A percentile compares a stretch with the other conserved stretches of the same genome.
These are phyloP conservation scores for Endoconidiophora laricicola DNA, from an alignment of 2,329 filamentous ascomycete species.

Conservation along the genomic window DNA sequence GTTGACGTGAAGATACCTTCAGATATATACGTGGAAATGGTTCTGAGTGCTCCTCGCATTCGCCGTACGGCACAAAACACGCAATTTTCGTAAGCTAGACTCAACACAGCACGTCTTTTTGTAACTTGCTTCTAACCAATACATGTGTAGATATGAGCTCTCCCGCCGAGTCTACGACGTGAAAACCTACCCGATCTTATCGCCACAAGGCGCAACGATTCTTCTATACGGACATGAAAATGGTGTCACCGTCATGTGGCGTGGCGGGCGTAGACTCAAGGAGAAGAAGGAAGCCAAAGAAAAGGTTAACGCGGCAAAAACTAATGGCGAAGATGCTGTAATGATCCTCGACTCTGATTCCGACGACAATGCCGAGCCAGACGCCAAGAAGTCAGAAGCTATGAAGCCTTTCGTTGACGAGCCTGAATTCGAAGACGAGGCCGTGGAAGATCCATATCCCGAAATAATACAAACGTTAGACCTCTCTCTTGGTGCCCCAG, in stretches of 20 bases:
- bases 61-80: conserved; percentile 32
- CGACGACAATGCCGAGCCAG: conserved; percentile 31
- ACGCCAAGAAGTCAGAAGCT: conserved; percentile 16
- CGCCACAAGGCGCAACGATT: conserved; percentile 46
- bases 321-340: conserved; percentile 36
- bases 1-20: no score
- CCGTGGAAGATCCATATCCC: conserved; percentile 33
- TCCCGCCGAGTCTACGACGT: conserved; percentile 40
- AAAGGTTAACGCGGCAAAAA: conserved; percentile 24
- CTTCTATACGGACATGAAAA: conserved; percentile 47
- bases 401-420: conserved; percentile 30
- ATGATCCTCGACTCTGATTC: conserved; percentile 47
- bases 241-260: conserved; percentile 44
- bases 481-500: conserved; percentile 39
- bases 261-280: conserved; percentile 45
- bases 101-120: not conserved
- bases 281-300: conserved; percentile 20
- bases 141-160: conserved; percentile 36
- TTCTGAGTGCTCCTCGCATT: conserved; percentile 23
- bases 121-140: conserved; percentile 10
- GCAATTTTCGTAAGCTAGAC: conserved; percentile 28
- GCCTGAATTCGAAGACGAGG: conserved; percentile 40
- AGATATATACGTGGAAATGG: conserved; percentile 18
- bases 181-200: conserved; percentile 43
- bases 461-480: conserved; percentile 44